Conservation (phyloP, 2,329 filamentous ascomycete genomes). For the Hirsutella thompsonii region DNA sequence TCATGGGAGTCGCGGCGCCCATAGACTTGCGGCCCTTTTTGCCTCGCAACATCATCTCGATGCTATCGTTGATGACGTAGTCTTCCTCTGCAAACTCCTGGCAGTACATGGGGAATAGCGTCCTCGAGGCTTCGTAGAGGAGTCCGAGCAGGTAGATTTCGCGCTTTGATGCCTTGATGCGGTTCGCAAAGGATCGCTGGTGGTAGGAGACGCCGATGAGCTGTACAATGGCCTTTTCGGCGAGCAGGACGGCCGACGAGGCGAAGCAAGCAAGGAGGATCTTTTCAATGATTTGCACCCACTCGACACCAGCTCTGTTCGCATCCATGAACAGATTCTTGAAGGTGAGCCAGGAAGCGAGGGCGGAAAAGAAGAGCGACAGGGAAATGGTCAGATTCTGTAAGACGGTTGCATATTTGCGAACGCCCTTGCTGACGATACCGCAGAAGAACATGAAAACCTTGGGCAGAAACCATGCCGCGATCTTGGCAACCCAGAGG, state of each 20-base stretch:
- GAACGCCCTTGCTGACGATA: constrained; percentile 54
- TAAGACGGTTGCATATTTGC: constrained; percentile 57
- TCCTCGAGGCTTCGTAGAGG: constrained; percentile 80
- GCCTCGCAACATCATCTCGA: constrained; percentile 52
- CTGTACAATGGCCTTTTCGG: constrained; percentile 69
- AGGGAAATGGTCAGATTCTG: constrained; percentile 51
- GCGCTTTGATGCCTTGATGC: constrained; percentile 82
- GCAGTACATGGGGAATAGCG: constrained; percentile 86
- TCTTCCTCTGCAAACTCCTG: constrained; percentile 85
- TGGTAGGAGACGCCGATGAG: constrained; percentile 79
- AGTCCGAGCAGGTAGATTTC: constrained; percentile 70
- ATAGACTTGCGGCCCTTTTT: constrained; percentile 34
- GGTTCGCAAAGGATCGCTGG: constrained; percentile 66
- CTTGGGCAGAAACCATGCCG: constrained; percentile 45
- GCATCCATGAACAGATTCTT: constrained; percentile 33
- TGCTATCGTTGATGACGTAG: constrained; percentile 76
- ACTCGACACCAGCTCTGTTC: constrained; percentile 25
- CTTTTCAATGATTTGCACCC: constrained; percentile 46
- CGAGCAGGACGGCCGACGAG: constrained; percentile 57
- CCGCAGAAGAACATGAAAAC: constrained; percentile 58
- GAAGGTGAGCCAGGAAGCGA: constrained; percentile 50
- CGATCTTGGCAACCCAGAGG: constrained; percentile 54
- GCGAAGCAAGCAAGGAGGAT: constrained; percentile 56
- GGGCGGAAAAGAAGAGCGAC: constrained; percentile 56
- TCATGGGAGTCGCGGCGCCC: constrained; percentile 64